These are phyloP conservation scores for Mortierella sp. DNA, from an alignment of 371 early-diverging fungal species.

Conservation along the genomic window DNA sequence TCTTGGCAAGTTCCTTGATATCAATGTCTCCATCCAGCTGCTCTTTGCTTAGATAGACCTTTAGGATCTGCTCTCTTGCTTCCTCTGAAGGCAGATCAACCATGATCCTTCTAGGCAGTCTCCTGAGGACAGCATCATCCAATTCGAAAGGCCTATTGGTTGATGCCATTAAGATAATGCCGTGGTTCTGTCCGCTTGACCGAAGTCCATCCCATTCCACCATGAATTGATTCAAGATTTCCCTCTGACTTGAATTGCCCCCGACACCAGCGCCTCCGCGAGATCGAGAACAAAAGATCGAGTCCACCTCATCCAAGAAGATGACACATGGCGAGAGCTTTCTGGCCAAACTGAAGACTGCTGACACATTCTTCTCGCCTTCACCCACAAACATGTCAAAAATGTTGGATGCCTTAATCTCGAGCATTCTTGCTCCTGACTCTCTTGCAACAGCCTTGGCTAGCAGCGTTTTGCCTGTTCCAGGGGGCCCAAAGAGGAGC, in stretches of 20 bases:
- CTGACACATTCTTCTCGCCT: conserved; percentile 96
- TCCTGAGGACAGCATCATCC: conserved; percentile 97
- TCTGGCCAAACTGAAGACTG: conserved; percentile 96
- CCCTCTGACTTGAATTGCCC: conserved; percentile 69
- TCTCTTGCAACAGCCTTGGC: conserved; percentile 97
- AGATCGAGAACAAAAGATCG: conserved; percentile 88
- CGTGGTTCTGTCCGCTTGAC: conserved; percentile 72
- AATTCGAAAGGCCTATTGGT: conserved; percentile 98
- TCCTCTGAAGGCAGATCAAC: conserved; percentile 91
- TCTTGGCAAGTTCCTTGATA: conserved; percentile 69
- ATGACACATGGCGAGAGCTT: conserved; percentile 97
- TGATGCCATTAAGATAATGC: conserved; percentile 92
- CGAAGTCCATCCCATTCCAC: conserved; percentile 96
- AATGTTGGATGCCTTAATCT: conserved; percentile 94
- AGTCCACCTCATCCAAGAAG: conserved; percentile 99
- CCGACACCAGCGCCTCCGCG: conserved; percentile 63
- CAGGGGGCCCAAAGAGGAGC: conserved; percentile 97
- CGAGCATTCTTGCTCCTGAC: conserved; percentile 92
- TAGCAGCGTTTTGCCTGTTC: conserved; percentile 97
- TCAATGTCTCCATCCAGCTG: conserved; percentile 62
- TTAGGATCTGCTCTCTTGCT: conserved; percentile 85
- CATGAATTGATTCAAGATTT: conserved; percentile 97
- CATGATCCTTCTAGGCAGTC: conserved; percentile 94
- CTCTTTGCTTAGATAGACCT: conserved; percentile 84
- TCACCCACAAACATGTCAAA: conserved; percentile 98